Conservation (phyloP, 2,329 filamentous ascomycete genomes). For the Fusarium coicis region DNA sequence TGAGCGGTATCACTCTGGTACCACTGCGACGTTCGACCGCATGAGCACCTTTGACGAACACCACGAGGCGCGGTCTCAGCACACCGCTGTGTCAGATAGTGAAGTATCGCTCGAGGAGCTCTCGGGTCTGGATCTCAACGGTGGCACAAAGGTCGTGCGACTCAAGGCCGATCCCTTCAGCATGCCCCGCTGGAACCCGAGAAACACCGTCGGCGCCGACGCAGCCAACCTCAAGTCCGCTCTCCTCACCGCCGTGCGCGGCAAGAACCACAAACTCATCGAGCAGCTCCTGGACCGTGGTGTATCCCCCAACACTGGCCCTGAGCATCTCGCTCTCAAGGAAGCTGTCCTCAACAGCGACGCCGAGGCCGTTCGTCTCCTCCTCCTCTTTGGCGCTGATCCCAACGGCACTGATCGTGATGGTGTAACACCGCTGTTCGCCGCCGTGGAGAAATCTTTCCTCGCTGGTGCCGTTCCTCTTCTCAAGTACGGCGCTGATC, state of each 20-base stretch:
- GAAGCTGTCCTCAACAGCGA: constrained; percentile 64
- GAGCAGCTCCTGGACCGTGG: constrained; percentile 69
- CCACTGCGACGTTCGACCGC: constrained; percentile 42
- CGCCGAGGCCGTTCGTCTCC: constrained; percentile 62
- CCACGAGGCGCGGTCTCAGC: constrained; percentile 43
- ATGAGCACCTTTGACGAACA: constrained; percentile 47
- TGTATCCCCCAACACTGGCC: constrained; percentile 60
- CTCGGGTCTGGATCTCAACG: constrained; percentile 54
- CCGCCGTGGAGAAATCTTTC: constrained; percentile 63
- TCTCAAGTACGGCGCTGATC: constrained; percentile 72
- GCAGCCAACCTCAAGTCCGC: constrained; percentile 58
- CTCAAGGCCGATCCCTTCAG: constrained; percentile 61
- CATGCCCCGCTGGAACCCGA: constrained; percentile 64
- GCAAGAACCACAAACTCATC: constrained; percentile 65
- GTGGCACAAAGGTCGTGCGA: constrained; percentile 55
- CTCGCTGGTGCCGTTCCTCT: constrained; percentile 67
- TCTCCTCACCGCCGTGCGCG: constrained; percentile 65
- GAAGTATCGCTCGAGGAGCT: constrained; percentile 48
- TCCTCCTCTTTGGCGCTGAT: constrained; percentile 67
- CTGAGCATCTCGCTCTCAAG: constrained; percentile 60
- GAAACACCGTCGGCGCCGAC: constrained; percentile 56
- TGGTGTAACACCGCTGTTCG: constrained; percentile 62
- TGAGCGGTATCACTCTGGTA: constrained; percentile 45
- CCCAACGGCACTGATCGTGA: constrained; percentile 62
- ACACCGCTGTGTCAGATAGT: constrained; percentile 39